These are phyloP conservation scores for Cercospora sp. DNA, from an alignment of 2,329 filamentous ascomycete species.

Conservation along the genomic window DNA sequence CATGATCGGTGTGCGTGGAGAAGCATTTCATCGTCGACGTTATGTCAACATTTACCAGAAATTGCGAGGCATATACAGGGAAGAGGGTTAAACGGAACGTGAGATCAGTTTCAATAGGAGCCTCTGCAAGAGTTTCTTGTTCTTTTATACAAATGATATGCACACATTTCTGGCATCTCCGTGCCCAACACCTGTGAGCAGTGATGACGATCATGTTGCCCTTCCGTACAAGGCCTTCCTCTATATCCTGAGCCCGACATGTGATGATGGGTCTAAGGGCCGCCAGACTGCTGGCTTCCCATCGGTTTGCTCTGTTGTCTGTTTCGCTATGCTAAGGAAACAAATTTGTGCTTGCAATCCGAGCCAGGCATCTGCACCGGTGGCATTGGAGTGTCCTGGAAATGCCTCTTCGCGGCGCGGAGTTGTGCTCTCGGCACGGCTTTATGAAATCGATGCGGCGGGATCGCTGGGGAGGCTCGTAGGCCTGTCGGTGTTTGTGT, in stretches of 20 bases:
- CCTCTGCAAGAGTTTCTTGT: neutral
- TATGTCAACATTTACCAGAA: neutral
- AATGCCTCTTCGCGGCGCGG: neutral
- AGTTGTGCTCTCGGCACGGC: neutral
- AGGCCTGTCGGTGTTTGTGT: neutral
- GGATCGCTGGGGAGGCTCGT: neutral
- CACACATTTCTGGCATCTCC: conserved; percentile 1
- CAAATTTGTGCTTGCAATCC: neutral
- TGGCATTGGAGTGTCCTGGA: neutral
- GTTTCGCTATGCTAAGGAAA: conserved; percentile 4
- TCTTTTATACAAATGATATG: conserved; percentile 7
- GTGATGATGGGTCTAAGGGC: neutral
- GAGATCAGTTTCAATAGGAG: neutral
- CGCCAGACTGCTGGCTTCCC: neutral
- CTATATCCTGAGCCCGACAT: neutral
- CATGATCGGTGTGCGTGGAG: neutral
- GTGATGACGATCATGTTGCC: neutral
- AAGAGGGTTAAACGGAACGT: neutral
- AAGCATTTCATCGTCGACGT: neutral
- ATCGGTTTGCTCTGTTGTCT: neutral
- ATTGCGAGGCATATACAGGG: neutral
- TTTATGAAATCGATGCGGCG: neutral
- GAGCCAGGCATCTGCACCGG: neutral
- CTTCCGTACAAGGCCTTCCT: neutral
- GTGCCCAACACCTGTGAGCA: neutral